phyloP scores from a whole-genome alignment of 345 rosid species.

The Acer saccharum region DNA sequence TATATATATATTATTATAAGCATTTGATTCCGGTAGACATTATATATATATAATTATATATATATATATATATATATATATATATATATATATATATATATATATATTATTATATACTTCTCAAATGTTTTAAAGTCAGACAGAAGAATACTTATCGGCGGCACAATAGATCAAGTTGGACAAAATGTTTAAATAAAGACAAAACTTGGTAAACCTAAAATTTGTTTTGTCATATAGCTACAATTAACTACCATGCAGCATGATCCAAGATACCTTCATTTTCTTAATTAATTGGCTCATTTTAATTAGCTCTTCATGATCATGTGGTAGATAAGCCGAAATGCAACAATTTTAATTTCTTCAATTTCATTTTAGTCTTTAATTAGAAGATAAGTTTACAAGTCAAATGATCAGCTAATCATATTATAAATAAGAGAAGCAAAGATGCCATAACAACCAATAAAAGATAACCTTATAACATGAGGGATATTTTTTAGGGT shows the following conservation, averaged over 20 bases:
- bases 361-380: neutral
- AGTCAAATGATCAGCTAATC: constrained; percentile 20
- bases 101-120: too few relatives aligned
- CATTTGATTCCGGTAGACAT: too few relatives aligned
- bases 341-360: neutral
- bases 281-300: constrained; percentile 1
- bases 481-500: constrained; percentile 13
- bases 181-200: constrained; percentile 9
- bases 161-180: neutral
- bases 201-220: neutral
- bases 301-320: neutral
- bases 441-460: constrained; percentile 13
- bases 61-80: too few relatives aligned
- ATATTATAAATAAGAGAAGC: constrained; percentile 2
- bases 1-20: too few relatives aligned
- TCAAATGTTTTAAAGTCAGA: neutral
- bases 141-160: neutral
- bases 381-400: neutral
- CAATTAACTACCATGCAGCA: neutral
- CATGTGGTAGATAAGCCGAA: constrained; percentile 24
- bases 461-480: neutral
- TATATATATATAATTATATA: too few relatives aligned
- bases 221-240: neutral
- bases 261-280: constrained; percentile 10
- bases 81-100: too few relatives aligned